These are phyloP conservation scores for Exidia glandulosa DNA, from an alignment of 768 basidiomycete genomes.

Conservation along the genomic window DNA sequence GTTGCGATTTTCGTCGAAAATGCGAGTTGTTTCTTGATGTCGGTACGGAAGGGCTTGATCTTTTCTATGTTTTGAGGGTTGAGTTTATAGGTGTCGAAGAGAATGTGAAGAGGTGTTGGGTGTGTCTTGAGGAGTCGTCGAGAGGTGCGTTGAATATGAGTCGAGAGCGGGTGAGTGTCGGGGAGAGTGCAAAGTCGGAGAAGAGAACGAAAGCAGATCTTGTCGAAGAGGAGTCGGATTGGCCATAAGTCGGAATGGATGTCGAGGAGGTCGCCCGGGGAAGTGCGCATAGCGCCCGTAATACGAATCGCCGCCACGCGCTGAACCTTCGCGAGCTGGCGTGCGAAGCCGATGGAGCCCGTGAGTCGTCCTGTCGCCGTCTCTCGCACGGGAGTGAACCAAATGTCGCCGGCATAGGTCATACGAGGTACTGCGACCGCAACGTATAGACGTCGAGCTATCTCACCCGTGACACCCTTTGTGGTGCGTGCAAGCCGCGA, in stretches of 20 bases:
- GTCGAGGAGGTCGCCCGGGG: conserved; percentile 7
- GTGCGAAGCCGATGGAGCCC: neutral
- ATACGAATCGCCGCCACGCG: conserved; percentile 8
- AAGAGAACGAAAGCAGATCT: neutral
- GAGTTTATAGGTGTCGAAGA: neutral
- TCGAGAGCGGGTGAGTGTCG: neutral
- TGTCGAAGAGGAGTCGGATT: neutral
- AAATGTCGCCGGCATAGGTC: conserved; percentile 7
- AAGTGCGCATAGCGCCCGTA: conserved; percentile 11
- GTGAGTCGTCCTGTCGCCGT: neutral
- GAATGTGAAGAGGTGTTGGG: neutral
- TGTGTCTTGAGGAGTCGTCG: neutral
- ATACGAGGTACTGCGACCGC: neutral
- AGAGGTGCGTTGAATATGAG: neutral
- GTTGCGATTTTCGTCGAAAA: neutral
- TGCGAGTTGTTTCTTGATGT: too few species aligned
- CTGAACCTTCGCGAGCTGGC: conserved; percentile 7
- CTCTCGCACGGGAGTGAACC: conserved; percentile 3
- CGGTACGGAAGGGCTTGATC: too few species aligned
- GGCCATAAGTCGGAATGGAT: conserved; percentile 6
- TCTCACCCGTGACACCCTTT: neutral
- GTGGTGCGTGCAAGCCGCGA: neutral
- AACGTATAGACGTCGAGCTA: neutral
- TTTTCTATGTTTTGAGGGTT: too few species aligned
- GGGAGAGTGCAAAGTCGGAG: conserved; percentile 4